A percentile compares a stretch with the other conserved stretches of the same genome.
Evolutionary conservation across 2,329 filamentous ascomycete species (phyloP).

Genomic region (Pyrenophora seminiperda): DNA sequence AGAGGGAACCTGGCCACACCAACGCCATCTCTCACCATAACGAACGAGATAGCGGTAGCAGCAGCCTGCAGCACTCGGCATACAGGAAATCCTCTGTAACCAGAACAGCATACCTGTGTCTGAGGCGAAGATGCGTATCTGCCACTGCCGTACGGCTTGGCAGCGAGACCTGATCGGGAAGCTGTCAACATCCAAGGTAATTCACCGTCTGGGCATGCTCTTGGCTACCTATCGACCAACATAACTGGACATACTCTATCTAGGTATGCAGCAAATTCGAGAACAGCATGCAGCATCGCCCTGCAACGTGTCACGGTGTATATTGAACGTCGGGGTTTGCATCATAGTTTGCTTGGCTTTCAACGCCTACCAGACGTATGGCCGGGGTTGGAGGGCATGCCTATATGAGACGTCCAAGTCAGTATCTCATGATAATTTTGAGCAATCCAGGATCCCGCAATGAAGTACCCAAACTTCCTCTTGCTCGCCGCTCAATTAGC

Average conservation of each 20-base stretch:
- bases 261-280: no score
- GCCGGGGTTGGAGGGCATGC: neutral
- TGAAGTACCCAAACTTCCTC: constrained; percentile 12
- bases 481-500: constrained; percentile 18
- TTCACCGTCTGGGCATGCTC: constrained; percentile 12
- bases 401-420: neutral
- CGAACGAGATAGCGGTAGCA: no score
- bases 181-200: constrained; percentile 15
- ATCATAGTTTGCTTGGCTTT: constrained; percentile 7
- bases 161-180: constrained; percentile 25
- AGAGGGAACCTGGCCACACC: no score
- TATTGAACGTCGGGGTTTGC: constrained; percentile 1
- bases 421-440: no score
- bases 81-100: neutral
- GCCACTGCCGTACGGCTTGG: constrained; percentile 22
- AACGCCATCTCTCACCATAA: no score
- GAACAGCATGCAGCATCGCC: neutral
- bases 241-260: constrained; percentile 8
- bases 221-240: constrained; percentile 11
- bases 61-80: neutral
- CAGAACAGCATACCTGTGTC: neutral
- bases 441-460: no score
- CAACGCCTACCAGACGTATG: neutral
- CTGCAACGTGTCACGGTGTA: neutral
- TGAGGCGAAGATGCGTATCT: constrained; percentile 19